Conservation (phyloP, 2,329 filamentous ascomycete species). For the Diaporthe longicolla region DNA sequence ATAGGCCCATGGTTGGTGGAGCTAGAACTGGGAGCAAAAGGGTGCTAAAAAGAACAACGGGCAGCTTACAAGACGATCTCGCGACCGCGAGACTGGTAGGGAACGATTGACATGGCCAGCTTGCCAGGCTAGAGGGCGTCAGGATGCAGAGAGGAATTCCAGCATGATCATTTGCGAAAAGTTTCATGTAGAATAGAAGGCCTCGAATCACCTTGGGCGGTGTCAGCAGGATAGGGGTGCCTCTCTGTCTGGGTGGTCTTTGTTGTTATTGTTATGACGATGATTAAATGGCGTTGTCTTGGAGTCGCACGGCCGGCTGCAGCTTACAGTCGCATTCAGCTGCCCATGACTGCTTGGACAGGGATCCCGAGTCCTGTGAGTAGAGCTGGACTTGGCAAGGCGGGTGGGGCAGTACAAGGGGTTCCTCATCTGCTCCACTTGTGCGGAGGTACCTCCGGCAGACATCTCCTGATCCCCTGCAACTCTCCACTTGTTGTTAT, state of each 20-base stretch:
- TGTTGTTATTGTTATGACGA: slow-evolving; percentile 29
- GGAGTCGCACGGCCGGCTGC: slow-evolving; percentile 33
- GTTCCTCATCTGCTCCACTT: neutral
- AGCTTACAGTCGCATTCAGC: slow-evolving; percentile 32
- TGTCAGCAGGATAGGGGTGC: neutral
- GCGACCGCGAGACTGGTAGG: slow-evolving; percentile 80
- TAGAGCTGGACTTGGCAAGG: slow-evolving; percentile 8
- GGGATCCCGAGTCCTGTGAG: slow-evolving; percentile 26
- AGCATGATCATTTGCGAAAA: slow-evolving; percentile 25
- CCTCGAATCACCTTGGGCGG: neutral
- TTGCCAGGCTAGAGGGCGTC: slow-evolving; percentile 40
- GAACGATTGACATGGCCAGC: slow-evolving; percentile 75
- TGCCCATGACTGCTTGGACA: neutral
- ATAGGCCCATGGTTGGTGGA: neutral
- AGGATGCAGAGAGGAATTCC: slow-evolving; percentile 25
- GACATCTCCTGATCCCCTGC: neutral
- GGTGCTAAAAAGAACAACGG: slow-evolving; percentile 39
- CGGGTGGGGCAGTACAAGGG: slow-evolving; percentile 1
- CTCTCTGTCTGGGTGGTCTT: neutral
- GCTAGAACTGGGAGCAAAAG: slow-evolving; percentile 1
- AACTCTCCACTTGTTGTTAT: neutral
- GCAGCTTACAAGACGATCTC: slow-evolving; percentile 83
- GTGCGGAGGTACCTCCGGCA: neutral
- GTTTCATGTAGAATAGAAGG: slow-evolving; percentile 2
- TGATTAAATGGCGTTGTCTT: slow-evolving; percentile 28